Conservation (phyloP, 2,329 filamentous ascomycete genomes). For the Botryotinia narcissicola region DNA sequence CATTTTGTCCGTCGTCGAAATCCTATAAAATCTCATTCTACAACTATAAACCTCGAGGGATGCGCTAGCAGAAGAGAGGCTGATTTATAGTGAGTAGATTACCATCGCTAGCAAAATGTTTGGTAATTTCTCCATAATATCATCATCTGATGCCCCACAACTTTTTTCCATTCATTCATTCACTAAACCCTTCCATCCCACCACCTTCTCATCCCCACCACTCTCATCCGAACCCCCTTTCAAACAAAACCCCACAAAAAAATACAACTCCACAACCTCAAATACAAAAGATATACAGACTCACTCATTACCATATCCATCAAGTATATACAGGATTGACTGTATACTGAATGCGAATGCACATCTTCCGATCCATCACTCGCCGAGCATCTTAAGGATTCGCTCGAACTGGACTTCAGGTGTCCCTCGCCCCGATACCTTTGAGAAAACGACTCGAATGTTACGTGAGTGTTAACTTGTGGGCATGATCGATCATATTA, state of each 20-base stretch:
- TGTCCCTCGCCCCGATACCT: background rate
- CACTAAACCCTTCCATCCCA: background rate
- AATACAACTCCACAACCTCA: background rate
- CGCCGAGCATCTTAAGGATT: background rate
- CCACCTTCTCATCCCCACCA: background rate
- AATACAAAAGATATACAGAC: background rate
- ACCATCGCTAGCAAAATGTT: background rate
- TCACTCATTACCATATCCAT: background rate
- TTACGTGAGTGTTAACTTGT: background rate
- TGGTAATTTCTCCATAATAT: background rate
- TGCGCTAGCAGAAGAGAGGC: background rate
- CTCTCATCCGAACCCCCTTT: background rate
- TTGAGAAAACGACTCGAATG: background rate
- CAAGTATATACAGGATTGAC: background rate
- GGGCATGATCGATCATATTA: background rate
- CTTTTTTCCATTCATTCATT: background rate
- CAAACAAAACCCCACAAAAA: background rate
- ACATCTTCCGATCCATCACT: background rate
- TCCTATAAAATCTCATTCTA: background rate
- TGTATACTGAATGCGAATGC: background rate
- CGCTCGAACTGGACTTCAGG: background rate
- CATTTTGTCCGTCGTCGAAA: background rate
- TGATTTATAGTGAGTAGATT: background rate
- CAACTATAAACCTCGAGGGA: background rate
- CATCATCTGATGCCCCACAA: background rate